These are phyloP conservation scores for Lactuca sativa DNA, from an alignment of 129 eudicot species.

Conservation along the genomic window DNA sequence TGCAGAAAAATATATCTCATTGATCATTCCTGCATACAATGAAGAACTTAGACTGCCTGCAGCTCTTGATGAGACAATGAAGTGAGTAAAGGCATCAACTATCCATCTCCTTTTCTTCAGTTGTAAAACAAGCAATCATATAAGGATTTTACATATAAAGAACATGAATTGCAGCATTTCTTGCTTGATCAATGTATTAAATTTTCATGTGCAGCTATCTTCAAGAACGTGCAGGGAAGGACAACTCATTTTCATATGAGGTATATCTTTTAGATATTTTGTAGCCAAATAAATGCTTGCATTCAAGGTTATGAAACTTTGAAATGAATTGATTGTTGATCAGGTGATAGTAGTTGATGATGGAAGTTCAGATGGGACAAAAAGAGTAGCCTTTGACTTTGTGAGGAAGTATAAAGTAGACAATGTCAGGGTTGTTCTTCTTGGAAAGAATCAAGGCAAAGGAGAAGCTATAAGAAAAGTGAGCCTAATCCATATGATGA, in stretches of 20 bases:
- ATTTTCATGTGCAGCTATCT: constrained; percentile 62
- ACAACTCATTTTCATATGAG: constrained; percentile 74
- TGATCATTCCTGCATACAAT: constrained; percentile 92
- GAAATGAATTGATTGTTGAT: constrained; percentile 14
- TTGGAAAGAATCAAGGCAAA: constrained; percentile 92
- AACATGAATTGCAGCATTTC: not conserved
- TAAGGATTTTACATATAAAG: not conserved
- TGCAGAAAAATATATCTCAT: constrained; percentile 81
- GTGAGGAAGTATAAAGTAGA: constrained; percentile 77
- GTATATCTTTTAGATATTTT: constrained; percentile 31
- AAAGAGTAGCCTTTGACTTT: constrained; percentile 74
- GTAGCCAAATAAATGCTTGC: not conserved
- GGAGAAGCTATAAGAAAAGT: constrained; percentile 99
- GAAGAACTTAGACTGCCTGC: constrained; percentile 90
- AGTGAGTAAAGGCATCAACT: constrained; percentile 37
- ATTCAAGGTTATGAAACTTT: not conserved
- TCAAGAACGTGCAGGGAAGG: constrained; percentile 67
- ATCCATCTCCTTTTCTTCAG: not conserved
- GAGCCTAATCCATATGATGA: constrained; percentile 44
- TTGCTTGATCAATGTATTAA: constrained; percentile 2
- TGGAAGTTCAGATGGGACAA: constrained; percentile 90
- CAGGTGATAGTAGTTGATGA: constrained; percentile 90
- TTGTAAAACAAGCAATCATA: not conserved
- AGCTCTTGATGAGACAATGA: constrained; percentile 87
- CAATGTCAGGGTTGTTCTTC: constrained; percentile 84